Percentiles rank a stretch among this genome's conserved stretches.
phyloP scores from a whole-genome alignment of 2,329 filamentous ascomycete species.

The Paraphoma sp. region DNA sequence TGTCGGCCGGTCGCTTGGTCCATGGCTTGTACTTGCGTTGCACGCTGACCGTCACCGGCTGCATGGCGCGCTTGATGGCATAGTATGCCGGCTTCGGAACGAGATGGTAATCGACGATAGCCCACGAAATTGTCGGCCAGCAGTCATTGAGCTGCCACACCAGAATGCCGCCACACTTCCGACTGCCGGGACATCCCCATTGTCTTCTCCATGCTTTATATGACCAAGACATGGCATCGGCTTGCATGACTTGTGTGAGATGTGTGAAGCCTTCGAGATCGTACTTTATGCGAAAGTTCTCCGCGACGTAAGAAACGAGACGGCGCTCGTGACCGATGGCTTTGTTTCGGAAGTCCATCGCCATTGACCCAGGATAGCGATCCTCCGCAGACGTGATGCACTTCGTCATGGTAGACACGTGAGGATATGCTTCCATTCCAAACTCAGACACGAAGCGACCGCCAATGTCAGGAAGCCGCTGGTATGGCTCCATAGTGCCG shows the following conservation, averaged over 20 bases:
- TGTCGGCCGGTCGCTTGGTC: slow-evolving; percentile 49
- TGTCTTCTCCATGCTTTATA: slow-evolving; percentile 73
- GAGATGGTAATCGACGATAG: slow-evolving; percentile 78
- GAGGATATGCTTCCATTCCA: slow-evolving; percentile 91
- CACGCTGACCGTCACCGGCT: slow-evolving; percentile 62
- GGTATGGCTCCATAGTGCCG: slow-evolving; percentile 89
- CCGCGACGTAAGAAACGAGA: slow-evolving; percentile 84
- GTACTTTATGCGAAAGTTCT: slow-evolving; percentile 74
- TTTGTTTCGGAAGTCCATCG: slow-evolving; percentile 96
- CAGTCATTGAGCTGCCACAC: slow-evolving; percentile 89
- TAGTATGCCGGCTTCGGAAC: slow-evolving; percentile 81
- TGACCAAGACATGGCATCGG: slow-evolving; percentile 65
- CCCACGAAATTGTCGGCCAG: slow-evolving; percentile 82
- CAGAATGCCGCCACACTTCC: slow-evolving; percentile 75
- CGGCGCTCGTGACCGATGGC: slow-evolving; percentile 86
- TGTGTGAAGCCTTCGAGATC: slow-evolving; percentile 60
- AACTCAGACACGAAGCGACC: slow-evolving; percentile 94
- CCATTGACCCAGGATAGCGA: slow-evolving; percentile 80
- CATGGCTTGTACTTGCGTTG: slow-evolving; percentile 61
- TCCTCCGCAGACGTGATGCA: slow-evolving; percentile 66
- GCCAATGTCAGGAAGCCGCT: slow-evolving; percentile 78
- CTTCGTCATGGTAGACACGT: slow-evolving; percentile 79
- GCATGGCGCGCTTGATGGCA: slow-evolving; percentile 65
- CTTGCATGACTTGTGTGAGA: slow-evolving; percentile 65
- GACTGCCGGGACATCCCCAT: slow-evolving; percentile 68